Base-by-base conservation (phyloP, 176 grass and related monocot genomes). In the Aegilops longissima region DNA sequence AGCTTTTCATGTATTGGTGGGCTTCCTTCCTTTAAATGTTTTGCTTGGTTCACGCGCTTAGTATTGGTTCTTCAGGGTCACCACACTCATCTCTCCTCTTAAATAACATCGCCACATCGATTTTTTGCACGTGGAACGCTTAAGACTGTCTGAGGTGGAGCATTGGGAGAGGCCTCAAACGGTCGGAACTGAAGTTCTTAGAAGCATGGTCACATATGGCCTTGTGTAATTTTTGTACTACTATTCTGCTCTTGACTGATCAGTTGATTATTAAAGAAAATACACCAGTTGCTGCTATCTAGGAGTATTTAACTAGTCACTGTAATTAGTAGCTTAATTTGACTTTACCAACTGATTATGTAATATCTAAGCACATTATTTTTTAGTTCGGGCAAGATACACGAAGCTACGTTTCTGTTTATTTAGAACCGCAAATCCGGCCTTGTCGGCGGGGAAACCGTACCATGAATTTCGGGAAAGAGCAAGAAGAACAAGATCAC, bases 151-250 rank as follows among this genome's bases (percentile, higher is more conserved):
- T n/a, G n/a, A n/a, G n/a, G n/a, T n/a, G n/a, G n/a, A n/a, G n/a
- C n/a, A n/a, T n/a, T n/a, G n/a, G n/a, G n/a, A n/a, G n/a, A n/a
- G n/a, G n/a, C n/a, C n/a, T n/a, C n/a, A 83, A 83, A 83, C 66
- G 84, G 80, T 73, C 66, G 34, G 74, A 8, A 67, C 10, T 21
- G 58, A 74, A 83, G 58, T 61, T 79, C 44, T 82, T 56, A 79
- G 84, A 90, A 90, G 73, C 80, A 47, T 8, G 21, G 8, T 3
- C 8, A 54, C 54, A 16, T 25, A 49, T 14, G 2, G 10, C 30
- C 39, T 71, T 21, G 4, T 42, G 68, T 8, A 21, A 21, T 59
- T 21, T 54, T 59, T 59, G 54, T 21, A 59, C 54, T 21, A 9
- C 18, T 59, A 14, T 49, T 49, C 45, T 49, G 45, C 45, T 49